phyloP scores from a whole-genome alignment of 441 rosid genomes.

The Croton setiger region DNA sequence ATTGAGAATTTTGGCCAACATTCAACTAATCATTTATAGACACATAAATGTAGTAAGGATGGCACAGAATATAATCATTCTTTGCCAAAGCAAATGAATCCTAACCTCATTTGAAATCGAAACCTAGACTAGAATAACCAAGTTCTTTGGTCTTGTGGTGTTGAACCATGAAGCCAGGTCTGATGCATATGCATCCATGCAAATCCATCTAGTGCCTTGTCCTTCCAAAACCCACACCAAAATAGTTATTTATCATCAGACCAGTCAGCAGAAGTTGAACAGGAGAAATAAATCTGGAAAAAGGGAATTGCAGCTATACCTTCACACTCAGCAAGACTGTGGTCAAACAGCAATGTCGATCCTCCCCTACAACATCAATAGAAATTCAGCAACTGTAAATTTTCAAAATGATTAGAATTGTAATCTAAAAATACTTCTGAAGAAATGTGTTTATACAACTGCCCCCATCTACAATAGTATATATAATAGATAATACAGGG shows the following conservation, averaged over 20 bases:
- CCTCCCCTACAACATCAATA: constrained; percentile 38
- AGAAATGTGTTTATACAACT: background rate
- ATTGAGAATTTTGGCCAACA: background rate
- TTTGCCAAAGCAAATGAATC: background rate
- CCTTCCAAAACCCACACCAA: constrained; percentile 6
- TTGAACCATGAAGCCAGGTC: constrained; percentile 53
- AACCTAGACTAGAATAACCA: constrained; percentile 34
- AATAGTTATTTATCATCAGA: background rate
- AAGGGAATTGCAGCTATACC: constrained; percentile 35
- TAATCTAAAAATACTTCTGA: background rate
- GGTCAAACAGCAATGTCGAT: constrained; percentile 47
- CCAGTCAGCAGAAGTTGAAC: background rate
- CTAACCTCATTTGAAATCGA: background rate
- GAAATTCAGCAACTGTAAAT: background rate
- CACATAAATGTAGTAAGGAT: background rate
- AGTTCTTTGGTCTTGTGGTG: constrained; percentile 34
- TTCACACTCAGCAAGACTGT: constrained; percentile 46
- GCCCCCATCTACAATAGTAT: background rate
- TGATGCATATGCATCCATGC: constrained; percentile 62
- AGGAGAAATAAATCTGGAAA: constrained; percentile 1
- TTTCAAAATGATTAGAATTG: background rate
- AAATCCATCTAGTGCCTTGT: constrained; percentile 32
- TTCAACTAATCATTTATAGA: background rate
- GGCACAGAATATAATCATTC: background rate
- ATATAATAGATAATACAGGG: too few relatives aligned